phyloP scores from a whole-genome alignment of 2,329 filamentous ascomycete species.

The Paracoccidioides brasiliensis region DNA sequence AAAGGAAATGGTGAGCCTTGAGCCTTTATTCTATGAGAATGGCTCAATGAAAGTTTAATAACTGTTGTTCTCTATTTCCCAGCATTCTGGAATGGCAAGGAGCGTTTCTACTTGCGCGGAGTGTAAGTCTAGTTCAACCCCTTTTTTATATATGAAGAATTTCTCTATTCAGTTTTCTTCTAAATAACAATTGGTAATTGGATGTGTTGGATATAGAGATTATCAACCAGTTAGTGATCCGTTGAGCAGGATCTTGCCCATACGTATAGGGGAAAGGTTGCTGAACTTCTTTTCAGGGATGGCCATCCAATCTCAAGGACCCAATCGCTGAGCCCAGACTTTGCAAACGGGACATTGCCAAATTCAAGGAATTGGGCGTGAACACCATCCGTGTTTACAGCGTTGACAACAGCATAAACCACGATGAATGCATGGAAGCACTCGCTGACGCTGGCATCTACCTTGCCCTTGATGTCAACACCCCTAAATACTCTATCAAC shows the following conservation, averaged over 20 bases:
- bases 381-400: conserved; percentile 91
- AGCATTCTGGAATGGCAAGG: conserved; percentile 50
- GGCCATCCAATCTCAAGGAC: conserved; percentile 53
- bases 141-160: neutral
- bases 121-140: conserved; percentile 16
- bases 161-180: neutral
- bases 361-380: conserved; percentile 75
- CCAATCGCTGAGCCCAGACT: conserved; percentile 57
- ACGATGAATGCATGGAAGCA: conserved; percentile 73
- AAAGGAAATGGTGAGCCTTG: conserved; percentile 44
- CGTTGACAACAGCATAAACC: conserved; percentile 70
- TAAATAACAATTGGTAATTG: conserved; percentile 24
- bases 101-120: conserved; percentile 42
- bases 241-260: too few species aligned
- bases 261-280: neutral
- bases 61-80: conserved; percentile 15
- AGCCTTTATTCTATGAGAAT: neutral
- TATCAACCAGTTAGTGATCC: conserved; percentile 43
- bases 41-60: neutral
- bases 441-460: conserved; percentile 81
- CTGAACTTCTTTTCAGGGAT: conserved; percentile 22
- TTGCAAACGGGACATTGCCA: conserved; percentile 66
- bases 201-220: conserved; percentile 43
- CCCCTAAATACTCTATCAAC: conserved; percentile 78
- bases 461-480: conserved; percentile 84